Conservation (phyloP, 2,329 filamentous ascomycete genomes). For the Aspergillus nomiae region DNA sequence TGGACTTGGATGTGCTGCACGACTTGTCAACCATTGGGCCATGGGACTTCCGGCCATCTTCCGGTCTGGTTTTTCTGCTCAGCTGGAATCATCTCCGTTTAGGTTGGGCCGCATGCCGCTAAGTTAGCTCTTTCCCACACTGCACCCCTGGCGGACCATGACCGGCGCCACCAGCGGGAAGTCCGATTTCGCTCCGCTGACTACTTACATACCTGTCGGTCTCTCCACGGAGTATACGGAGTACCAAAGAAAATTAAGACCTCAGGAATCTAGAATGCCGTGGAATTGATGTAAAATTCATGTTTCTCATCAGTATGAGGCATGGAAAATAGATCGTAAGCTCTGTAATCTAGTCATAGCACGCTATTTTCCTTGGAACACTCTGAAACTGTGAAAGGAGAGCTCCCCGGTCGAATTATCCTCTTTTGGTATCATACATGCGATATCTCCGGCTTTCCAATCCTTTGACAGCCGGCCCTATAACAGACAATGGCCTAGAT, state of each 20-base stretch:
- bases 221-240: not conserved
- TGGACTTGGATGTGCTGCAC: not conserved
- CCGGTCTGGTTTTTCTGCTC: not conserved
- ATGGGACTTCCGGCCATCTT: not conserved
- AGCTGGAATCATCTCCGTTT: slow-evolving; percentile 6
- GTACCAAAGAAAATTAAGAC: not conserved
- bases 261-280: not conserved
- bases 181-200: not conserved
- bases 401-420: not conserved
- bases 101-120: slow-evolving; percentile 4
- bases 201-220: not conserved
- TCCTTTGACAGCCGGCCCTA: not conserved
- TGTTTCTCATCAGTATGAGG: not conserved
- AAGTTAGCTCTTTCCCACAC: slow-evolving; percentile 3
- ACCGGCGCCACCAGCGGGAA: not conserved
- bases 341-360: not conserved
- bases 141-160: slow-evolving; percentile 1
- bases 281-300: not conserved
- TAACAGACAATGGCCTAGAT: not conserved
- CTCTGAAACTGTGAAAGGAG: not conserved
- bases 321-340: not conserved
- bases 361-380: not conserved
- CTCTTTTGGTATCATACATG: not conserved
- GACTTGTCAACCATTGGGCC: slow-evolving; percentile 2
- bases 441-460: not conserved